Evolutionary conservation across 768 basidiomycete species (phyloP).

Genomic region (Flagelloscypha sp.): DNA sequence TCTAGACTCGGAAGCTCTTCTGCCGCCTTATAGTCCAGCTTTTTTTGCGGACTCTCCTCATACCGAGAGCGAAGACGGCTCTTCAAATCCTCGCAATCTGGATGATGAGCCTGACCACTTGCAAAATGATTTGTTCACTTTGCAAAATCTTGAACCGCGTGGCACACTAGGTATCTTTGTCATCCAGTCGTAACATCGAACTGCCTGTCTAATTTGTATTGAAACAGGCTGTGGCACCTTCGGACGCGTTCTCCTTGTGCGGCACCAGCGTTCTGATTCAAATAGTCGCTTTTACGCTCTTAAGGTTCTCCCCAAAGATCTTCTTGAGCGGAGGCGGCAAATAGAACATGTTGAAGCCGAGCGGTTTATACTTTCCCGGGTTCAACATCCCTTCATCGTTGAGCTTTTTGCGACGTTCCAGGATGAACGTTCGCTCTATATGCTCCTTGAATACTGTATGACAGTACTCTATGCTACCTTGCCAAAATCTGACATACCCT

Average conservation of each 20-base stretch:
- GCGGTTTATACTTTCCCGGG: conserved; percentile 83
- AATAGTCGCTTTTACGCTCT: conserved; percentile 70
- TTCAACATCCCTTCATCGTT: conserved; percentile 93
- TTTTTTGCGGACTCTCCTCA: no score
- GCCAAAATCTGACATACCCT: no score
- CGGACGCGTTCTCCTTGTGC: conserved; percentile 82
- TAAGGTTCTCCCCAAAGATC: conserved; percentile 82
- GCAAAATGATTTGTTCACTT: conserved; percentile 46
- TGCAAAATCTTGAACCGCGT: conserved; percentile 76
- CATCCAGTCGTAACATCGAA: conserved; percentile 4
- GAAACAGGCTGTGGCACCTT: conserved; percentile 88
- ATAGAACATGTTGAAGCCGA: conserved; percentile 98
- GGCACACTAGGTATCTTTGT: conserved; percentile 58
- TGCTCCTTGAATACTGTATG: no score
- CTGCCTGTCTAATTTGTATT: conserved; percentile 3
- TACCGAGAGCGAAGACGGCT: no score
- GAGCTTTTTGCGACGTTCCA: conserved; percentile 94
- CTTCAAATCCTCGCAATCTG: no score
- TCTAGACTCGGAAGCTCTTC: no score
- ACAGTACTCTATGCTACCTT: no score
- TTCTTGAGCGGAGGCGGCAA: conserved; percentile 84
- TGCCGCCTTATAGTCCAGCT: no score
- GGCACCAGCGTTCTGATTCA: conserved; percentile 35
- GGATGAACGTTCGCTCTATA: conserved; percentile 94
- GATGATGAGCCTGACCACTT: conserved; percentile 68